A percentile compares a stretch with the other conserved stretches of the same genome.
These are phyloP conservation scores for Cercospora beticola DNA, from an alignment of 2,329 filamentous ascomycete species.

Conservation along the genomic window DNA sequence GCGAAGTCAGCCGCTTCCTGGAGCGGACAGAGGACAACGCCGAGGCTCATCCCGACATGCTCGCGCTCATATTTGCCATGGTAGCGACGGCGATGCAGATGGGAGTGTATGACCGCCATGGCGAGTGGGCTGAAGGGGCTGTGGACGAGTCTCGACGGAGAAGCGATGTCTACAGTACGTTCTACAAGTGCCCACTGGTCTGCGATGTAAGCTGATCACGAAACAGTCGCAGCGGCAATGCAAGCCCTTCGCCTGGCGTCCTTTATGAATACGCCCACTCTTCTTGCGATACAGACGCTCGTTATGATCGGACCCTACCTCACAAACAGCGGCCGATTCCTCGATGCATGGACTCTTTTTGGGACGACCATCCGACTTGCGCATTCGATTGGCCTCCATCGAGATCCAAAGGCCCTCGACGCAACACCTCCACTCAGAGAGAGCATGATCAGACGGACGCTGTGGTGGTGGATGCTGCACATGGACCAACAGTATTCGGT, in stretches of 20 bases:
- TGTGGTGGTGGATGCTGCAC: slow-evolving; percentile 57
- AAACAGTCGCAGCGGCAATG: slow-evolving; percentile 50
- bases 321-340: slow-evolving; percentile 51
- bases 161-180: slow-evolving; percentile 50
- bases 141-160: slow-evolving; percentile 40
- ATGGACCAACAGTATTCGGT: slow-evolving; percentile 54
- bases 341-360: slow-evolving; percentile 53
- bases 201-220: slow-evolving; percentile 4
- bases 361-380: slow-evolving; percentile 51
- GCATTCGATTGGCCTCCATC: slow-evolving; percentile 52
- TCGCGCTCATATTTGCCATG: slow-evolving; percentile 50
- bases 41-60: slow-evolving; percentile 47
- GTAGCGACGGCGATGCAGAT: slow-evolving; percentile 50
- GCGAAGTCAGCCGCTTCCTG: slow-evolving; percentile 49
- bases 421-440: slow-evolving; percentile 45
- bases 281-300: slow-evolving; percentile 48
- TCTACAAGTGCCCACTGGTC: not conserved
- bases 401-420: slow-evolving; percentile 49
- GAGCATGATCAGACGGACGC: slow-evolving; percentile 44
- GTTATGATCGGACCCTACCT: slow-evolving; percentile 52
- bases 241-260: slow-evolving; percentile 51
- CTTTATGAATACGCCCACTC: slow-evolving; percentile 50
- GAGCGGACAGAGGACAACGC: slow-evolving; percentile 45
- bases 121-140: slow-evolving; percentile 42
- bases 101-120: slow-evolving; percentile 45